Conservation (phyloP, 192 early-diverging fungal species). For the Coemansia reversa region DNA sequence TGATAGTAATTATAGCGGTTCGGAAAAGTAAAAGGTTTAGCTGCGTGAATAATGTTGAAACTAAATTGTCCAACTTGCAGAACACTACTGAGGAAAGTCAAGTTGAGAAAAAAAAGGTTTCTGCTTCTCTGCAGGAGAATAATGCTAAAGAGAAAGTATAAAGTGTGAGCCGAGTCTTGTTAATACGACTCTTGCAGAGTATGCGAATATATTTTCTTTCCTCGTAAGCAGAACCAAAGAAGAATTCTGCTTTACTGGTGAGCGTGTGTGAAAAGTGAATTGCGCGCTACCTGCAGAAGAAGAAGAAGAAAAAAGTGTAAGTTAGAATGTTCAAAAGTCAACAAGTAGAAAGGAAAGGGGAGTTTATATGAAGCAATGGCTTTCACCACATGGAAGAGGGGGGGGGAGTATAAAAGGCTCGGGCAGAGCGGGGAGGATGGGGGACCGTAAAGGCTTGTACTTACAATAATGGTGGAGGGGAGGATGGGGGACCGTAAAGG, state of each 20-base stretch:
- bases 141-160: slow-evolving; percentile 1
- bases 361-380: too few relatives aligned
- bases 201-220: background rate
- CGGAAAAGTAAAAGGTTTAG: background rate
- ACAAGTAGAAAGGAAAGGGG: background rate
- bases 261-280: background rate
- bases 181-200: background rate
- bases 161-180: background rate
- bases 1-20: background rate
- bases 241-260: background rate
- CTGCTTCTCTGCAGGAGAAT: slow-evolving; percentile 1
- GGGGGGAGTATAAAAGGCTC: background rate
- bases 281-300: background rate
- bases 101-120: background rate
- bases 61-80: background rate
- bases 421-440: background rate
- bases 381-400: background rate
- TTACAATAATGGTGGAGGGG: background rate
- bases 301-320: background rate
- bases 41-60: background rate
- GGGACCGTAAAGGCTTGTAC: background rate
- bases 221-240: background rate
- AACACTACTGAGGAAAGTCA: background rate
- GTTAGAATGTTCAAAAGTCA: background rate
- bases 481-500: background rate